Percentiles rank a stretch among this genome's conserved stretches.
These are phyloP conservation scores for Penicillium pulvis DNA, from an alignment of 495 filamentous ascomycete species.

Conservation along the genomic window DNA sequence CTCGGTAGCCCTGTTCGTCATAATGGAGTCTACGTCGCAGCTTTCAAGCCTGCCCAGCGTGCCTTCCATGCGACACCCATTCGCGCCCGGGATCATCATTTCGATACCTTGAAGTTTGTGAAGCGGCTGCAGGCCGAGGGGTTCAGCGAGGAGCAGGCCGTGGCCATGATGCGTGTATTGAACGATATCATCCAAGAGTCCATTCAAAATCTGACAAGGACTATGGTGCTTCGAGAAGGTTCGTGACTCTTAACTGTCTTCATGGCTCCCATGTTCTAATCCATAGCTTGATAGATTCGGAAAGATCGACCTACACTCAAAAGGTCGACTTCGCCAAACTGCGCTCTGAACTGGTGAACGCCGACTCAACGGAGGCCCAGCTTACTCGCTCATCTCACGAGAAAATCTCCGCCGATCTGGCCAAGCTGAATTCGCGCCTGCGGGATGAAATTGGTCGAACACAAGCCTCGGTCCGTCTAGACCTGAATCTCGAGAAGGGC, in stretches of 20 bases:
- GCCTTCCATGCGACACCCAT: conserved; percentile 70
- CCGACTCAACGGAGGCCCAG: conserved; percentile 86
- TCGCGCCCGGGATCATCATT: conserved; percentile 81
- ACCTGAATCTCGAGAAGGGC: conserved; percentile 96
- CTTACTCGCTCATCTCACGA: conserved; percentile 90
- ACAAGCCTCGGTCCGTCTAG: conserved; percentile 85
- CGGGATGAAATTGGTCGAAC: conserved; percentile 93
- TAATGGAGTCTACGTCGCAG: conserved; percentile 52
- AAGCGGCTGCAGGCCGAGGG: conserved; percentile 87
- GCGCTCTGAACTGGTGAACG: conserved; percentile 86
- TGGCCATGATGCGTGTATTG: conserved; percentile 95
- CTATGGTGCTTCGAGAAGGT: conserved; percentile 97
- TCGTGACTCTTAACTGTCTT: conserved; percentile 6
- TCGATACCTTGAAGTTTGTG: conserved; percentile 97
- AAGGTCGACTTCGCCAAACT: conserved; percentile 99
- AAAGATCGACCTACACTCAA: conserved; percentile 85
- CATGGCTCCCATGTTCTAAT: background rate
- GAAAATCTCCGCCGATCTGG: conserved; percentile 88
- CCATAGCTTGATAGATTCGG: conserved; percentile 43
- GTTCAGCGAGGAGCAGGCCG: conserved; percentile 92
- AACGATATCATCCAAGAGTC: conserved; percentile 98
- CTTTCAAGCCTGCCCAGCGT: conserved; percentile 44
- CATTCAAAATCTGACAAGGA: conserved; percentile 96
- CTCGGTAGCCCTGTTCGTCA: conserved; percentile 39
- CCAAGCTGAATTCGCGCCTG: conserved; percentile 84